Evolutionary conservation across 2,329 filamentous ascomycete genomes (phyloP).

Genomic region (Teratosphaeriaceae sp.): DNA sequence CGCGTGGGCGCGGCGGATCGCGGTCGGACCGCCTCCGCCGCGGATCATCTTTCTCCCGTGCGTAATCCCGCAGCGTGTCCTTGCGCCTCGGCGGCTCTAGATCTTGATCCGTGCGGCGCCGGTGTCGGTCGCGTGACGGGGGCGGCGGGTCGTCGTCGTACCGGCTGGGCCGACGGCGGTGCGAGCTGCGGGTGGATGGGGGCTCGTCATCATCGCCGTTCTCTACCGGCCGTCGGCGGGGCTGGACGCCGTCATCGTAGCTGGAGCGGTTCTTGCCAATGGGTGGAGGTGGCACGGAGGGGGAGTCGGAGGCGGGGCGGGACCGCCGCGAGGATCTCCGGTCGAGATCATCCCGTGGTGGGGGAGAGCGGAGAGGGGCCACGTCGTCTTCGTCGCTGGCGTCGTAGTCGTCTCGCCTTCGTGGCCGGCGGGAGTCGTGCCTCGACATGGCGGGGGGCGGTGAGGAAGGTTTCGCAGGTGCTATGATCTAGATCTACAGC

Average conservation of each 20-base stretch:
- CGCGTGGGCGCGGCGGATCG: neutral
- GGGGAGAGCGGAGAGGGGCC: constrained; percentile 7
- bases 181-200: neutral
- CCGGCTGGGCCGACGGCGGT: neutral
- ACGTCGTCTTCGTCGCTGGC: constrained; percentile 25
- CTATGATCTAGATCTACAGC: too few species aligned
- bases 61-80: constrained; percentile 11
- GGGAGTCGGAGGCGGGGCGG: constrained; percentile 3
- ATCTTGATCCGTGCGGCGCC: constrained; percentile 2
- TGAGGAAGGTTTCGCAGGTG: neutral
- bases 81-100: constrained; percentile 5
- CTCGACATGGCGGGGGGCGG: neutral
- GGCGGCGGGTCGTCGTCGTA: constrained; percentile 7
- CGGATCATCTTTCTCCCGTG: constrained; percentile 4
- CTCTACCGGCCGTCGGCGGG: neutral
- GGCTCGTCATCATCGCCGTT: constrained; percentile 5
- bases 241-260: constrained; percentile 4
- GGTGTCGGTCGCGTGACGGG: constrained; percentile 1
- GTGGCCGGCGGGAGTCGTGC: neutral
- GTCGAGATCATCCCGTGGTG: neutral
- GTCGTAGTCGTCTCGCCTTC: constrained; percentile 19
- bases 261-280: constrained; percentile 9
- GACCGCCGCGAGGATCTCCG: constrained; percentile 1
- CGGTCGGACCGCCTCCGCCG: constrained; percentile 3
- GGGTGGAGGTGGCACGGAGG: constrained; percentile 12